Conservation (phyloP, 176 grass and related monocot species). For the Aegilops tauschii region DNA sequence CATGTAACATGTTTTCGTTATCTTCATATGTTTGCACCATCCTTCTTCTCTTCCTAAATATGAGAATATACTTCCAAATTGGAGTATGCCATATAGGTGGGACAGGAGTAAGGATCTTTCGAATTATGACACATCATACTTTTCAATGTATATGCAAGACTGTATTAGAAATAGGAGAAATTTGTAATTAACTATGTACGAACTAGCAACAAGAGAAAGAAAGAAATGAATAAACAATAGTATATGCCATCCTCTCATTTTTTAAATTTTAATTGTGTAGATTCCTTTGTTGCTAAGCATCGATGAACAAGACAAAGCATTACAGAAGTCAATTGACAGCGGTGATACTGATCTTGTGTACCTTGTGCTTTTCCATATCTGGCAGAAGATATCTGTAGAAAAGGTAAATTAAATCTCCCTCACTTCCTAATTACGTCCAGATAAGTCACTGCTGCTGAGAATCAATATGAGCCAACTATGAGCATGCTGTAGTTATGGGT, state of each 20-base stretch:
- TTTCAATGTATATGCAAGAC: background rate
- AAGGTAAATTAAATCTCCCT: slow-evolving; percentile 40
- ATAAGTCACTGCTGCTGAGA: slow-evolving; percentile 1
- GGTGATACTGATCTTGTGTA: slow-evolving; percentile 97
- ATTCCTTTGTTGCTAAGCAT: slow-evolving; percentile 94
- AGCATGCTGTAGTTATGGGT: slow-evolving; percentile 13
- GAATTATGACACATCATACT: background rate
- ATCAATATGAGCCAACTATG: background rate
- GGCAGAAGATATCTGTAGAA: slow-evolving; percentile 84
- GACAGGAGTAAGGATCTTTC: background rate
- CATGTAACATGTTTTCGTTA: background rate
- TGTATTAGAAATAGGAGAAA: background rate
- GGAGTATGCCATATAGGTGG: slow-evolving; percentile 1
- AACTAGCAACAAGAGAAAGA: background rate
- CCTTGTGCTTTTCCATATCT: slow-evolving; percentile 95
- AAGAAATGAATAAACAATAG: background rate
- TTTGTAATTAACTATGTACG: background rate
- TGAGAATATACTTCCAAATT: slow-evolving; percentile 1
- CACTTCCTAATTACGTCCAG: background rate
- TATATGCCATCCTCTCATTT: slow-evolving; percentile 24
- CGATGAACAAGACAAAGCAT: slow-evolving; percentile 86
- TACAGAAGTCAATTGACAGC: slow-evolving; percentile 87
- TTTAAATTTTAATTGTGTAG: slow-evolving; percentile 39
- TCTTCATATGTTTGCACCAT: slow-evolving; percentile 18
- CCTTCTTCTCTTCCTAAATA: background rate